phyloP scores from a whole-genome alignment of 1,284 basidiomycete species.

The Cutaneotrichosporon sp. region DNA sequence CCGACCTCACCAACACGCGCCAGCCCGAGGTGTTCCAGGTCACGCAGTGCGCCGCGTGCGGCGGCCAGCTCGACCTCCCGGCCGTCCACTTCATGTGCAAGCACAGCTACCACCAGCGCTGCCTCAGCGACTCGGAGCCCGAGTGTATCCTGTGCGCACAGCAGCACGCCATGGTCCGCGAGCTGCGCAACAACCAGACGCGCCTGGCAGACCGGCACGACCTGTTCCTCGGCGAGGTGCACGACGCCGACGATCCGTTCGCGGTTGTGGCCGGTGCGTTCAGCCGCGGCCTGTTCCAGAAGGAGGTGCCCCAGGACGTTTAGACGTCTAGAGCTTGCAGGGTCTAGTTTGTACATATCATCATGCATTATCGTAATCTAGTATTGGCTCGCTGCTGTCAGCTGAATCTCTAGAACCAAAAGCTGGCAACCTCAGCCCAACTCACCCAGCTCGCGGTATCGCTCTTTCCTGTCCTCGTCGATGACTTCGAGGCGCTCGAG shows the following conservation, averaged over 20 bases:
- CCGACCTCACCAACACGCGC: conserved; percentile 71
- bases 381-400: conserved; percentile 17
- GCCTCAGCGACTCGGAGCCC: conserved; percentile 76
- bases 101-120: conserved; percentile 94
- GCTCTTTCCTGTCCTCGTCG: conserved; percentile 47
- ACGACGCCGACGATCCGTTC: conserved; percentile 81
- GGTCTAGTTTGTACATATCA: background rate
- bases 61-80: conserved; percentile 85
- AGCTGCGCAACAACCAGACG: conserved; percentile 81
- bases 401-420: background rate
- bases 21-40: conserved; percentile 89
- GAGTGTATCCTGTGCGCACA: conserved; percentile 87
- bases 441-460: conserved; percentile 49
- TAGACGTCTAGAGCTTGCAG: background rate
- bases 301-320: conserved; percentile 17
- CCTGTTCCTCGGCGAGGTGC: conserved; percentile 80
- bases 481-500: conserved; percentile 43
- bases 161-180: conserved; percentile 83
- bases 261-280: conserved; percentile 77
- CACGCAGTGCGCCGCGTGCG: conserved; percentile 84
- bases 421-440: background rate
- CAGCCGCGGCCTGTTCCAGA: conserved; percentile 62
- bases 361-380: conserved; percentile 10
- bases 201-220: conserved; percentile 81
- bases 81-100: conserved; percentile 97